These are phyloP conservation scores for Fraxinus angustifolia DNA, from an alignment of 305 asterid species.

Conservation along the genomic window DNA sequence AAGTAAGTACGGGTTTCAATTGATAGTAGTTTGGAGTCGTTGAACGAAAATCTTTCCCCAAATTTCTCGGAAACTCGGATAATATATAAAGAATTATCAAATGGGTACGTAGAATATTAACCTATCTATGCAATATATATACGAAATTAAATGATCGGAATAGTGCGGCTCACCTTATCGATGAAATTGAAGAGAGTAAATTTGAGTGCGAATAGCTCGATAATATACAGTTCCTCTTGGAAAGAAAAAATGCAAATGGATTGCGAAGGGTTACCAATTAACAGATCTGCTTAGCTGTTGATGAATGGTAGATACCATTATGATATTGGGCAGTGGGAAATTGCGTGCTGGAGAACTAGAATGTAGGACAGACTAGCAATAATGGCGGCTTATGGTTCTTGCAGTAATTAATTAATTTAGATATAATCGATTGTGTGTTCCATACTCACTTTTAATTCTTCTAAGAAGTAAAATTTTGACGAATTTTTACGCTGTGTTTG, in stretches of 20 bases:
- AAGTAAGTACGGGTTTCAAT: conserved; percentile 9
- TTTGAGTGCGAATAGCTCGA: background rate
- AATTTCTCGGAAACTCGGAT: conserved; percentile 13
- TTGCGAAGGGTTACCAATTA: background rate
- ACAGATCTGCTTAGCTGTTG: conserved; percentile 2
- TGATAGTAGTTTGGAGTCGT: background rate
- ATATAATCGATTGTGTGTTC: background rate
- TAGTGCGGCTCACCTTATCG: conserved; percentile 9
- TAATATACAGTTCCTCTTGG: background rate
- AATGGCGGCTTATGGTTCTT: conserved; percentile 36
- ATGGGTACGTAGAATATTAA: background rate
- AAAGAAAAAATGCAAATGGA: background rate
- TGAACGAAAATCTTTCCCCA: conserved; percentile 11
- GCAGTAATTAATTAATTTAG: background rate
- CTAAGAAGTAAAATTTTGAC: background rate
- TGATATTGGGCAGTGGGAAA: background rate
- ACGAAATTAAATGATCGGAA: background rate
- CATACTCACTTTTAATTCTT: background rate
- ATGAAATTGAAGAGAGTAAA: background rate
- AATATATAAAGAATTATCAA: conserved; percentile 6
- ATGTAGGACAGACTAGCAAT: conserved; percentile 31
- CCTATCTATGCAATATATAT: background rate
- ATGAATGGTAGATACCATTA: conserved; percentile 10
- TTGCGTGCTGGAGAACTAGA: conserved; percentile 15
- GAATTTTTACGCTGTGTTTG: background rate